These are phyloP conservation scores for Tympanopsis confertula DNA, from an alignment of 2,329 filamentous ascomycete genomes.

Conservation along the genomic window DNA sequence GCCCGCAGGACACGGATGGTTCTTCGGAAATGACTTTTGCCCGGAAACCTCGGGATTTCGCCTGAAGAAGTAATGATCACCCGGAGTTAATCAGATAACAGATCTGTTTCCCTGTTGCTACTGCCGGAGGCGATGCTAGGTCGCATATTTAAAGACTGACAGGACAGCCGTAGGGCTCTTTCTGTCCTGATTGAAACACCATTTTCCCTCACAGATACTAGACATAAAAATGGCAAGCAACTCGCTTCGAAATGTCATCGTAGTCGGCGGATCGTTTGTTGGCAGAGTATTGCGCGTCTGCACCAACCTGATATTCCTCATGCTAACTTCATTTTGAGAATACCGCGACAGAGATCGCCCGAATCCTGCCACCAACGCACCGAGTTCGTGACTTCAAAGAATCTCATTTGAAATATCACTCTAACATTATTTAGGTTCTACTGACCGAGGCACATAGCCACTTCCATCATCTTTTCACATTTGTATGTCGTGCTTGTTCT, in stretches of 20 bases:
- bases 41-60: too few species aligned
- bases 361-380: slow-evolving; percentile 21
- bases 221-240: neutral
- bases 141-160: too few species aligned
- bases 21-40: too few species aligned
- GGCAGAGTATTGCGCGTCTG: slow-evolving; percentile 18
- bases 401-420: neutral
- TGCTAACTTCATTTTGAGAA: slow-evolving; percentile 7
- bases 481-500: slow-evolving; percentile 13
- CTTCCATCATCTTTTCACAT: slow-evolving; percentile 34
- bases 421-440: slow-evolving; percentile 13
- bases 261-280: slow-evolving; percentile 34
- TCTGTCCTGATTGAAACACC: too few species aligned
- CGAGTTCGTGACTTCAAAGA: slow-evolving; percentile 10
- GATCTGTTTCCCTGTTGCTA: too few species aligned
- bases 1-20: too few species aligned
- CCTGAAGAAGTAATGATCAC: too few species aligned
- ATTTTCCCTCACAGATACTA: too few species aligned
- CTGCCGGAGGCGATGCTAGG: too few species aligned
- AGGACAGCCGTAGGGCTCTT: too few species aligned
- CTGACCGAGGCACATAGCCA: slow-evolving; percentile 36
- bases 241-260: slow-evolving; percentile 23
- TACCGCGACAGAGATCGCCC: slow-evolving; percentile 20
- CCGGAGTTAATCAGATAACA: too few species aligned
- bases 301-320: neutral